phyloP scores from a whole-genome alignment of 2,329 filamentous ascomycete genomes.

The Phyllosticta citriasiana region DNA sequence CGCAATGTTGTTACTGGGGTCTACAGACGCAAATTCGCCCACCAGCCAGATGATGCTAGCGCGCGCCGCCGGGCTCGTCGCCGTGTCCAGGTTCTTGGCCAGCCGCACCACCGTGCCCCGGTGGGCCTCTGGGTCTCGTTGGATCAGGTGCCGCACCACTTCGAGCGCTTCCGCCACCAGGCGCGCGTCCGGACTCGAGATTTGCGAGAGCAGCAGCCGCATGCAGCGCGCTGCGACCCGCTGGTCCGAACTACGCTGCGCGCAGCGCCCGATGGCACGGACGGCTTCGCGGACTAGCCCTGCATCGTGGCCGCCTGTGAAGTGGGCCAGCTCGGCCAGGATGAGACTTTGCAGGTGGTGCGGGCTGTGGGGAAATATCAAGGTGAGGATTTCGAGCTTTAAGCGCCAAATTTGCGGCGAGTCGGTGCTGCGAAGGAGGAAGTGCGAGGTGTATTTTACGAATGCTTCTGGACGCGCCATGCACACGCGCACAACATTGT shows the following conservation, averaged over 20 bases:
- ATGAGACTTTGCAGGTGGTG: conserved; percentile 73
- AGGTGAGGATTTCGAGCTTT: conserved; percentile 81
- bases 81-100: conserved; percentile 82
- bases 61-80: conserved; percentile 76
- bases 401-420: conserved; percentile 74
- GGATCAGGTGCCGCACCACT: conserved; percentile 90
- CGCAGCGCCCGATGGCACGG: conserved; percentile 84
- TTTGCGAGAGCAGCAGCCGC: conserved; percentile 71
- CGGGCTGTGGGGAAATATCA: conserved; percentile 79
- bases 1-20: conserved; percentile 79
- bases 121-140: conserved; percentile 75
- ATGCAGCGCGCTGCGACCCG: conserved; percentile 69
- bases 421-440: conserved; percentile 74
- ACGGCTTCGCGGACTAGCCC: conserved; percentile 80
- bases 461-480: conserved; percentile 68
- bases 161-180: conserved; percentile 88
- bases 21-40: conserved; percentile 77
- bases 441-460: conserved; percentile 79
- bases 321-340: conserved; percentile 87
- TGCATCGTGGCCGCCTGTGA: conserved; percentile 67
- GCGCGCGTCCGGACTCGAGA: conserved; percentile 77
- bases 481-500: conserved; percentile 92
- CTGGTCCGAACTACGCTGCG: conserved; percentile 55
- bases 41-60: conserved; percentile 97
- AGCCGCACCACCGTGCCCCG: conserved; percentile 76